phyloP scores from a whole-genome alignment of 306 rosid species.

The Sphenostylis stenocarpa region DNA sequence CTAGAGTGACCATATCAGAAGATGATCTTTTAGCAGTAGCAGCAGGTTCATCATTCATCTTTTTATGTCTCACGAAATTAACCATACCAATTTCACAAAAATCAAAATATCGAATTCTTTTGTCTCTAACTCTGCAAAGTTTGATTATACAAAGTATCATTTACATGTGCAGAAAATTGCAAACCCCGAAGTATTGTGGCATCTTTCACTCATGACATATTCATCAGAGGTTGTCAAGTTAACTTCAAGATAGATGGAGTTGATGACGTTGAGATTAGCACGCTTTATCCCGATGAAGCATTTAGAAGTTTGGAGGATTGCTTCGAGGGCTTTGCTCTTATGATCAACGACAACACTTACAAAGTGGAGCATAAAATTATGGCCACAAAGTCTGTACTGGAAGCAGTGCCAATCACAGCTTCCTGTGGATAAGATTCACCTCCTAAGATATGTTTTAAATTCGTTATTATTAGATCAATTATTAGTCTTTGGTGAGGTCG shows the following conservation, averaged over 20 bases:
- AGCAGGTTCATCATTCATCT: conserved; percentile 45
- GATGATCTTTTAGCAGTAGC: conserved; percentile 53
- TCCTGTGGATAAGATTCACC: conserved; percentile 7
- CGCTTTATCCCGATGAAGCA: conserved; percentile 64
- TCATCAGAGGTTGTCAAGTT: conserved; percentile 73
- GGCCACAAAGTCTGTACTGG: conserved; percentile 20
- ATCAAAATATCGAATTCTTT: too few relatives aligned
- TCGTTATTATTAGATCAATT: not conserved
- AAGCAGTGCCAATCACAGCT: conserved; percentile 49
- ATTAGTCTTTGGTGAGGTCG: not conserved
- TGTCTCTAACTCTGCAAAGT: not conserved
- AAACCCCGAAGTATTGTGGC: conserved; percentile 69
- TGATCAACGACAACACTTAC: conserved; percentile 23
- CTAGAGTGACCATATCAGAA: conserved; percentile 59
- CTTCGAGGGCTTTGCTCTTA: conserved; percentile 46
- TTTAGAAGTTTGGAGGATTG: conserved; percentile 67
- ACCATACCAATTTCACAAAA: too few relatives aligned
- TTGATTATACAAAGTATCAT: not conserved
- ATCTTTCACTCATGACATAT: conserved; percentile 73
- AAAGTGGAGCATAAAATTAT: not conserved
- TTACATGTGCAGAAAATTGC: conserved; percentile 60
- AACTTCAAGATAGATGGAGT: conserved; percentile 46
- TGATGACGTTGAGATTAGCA: conserved; percentile 52
- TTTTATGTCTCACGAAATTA: not conserved
- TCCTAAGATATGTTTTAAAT: not conserved